Evolutionary conservation across 2,329 filamentous ascomycete species (phyloP).

Genomic region (Monilinia fructicola): DNA sequence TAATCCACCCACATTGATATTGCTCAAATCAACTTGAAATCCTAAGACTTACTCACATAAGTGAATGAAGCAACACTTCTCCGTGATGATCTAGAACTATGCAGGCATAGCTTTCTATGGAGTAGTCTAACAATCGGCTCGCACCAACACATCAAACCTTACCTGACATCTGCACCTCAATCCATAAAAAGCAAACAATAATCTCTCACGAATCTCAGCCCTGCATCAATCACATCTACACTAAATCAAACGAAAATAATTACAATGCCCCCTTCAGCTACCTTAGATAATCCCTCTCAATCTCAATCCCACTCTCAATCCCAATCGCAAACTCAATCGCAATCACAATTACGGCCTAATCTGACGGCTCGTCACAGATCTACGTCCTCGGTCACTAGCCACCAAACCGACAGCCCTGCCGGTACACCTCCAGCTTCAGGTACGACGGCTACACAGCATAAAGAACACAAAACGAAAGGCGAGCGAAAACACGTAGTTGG

Average conservation of each 20-base stretch:
- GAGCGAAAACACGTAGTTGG: slow-evolving; percentile 36
- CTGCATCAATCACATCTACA: slow-evolving; percentile 22
- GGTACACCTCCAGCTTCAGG: slow-evolving; percentile 31
- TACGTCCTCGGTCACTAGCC: slow-evolving; percentile 31
- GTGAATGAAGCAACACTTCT: slow-evolving; percentile 3
- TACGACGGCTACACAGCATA: slow-evolving; percentile 33
- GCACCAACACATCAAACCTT: slow-evolving; percentile 23
- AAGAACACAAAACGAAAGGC: slow-evolving; percentile 32
- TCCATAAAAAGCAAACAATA: slow-evolving; percentile 31
- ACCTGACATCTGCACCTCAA: slow-evolving; percentile 13
- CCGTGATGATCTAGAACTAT: slow-evolving; percentile 9
- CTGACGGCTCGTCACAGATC: slow-evolving; percentile 32
- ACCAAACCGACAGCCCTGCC: slow-evolving; percentile 22
- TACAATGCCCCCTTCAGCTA: slow-evolving; percentile 22
- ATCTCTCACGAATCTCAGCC: slow-evolving; percentile 17
- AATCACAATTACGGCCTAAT: slow-evolving; percentile 29
- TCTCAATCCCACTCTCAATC: slow-evolving; percentile 20
- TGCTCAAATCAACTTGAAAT: not conserved
- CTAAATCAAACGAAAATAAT: slow-evolving; percentile 4
- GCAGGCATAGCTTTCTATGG: slow-evolving; percentile 5
- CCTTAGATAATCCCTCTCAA: slow-evolving; percentile 19
- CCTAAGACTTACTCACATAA: not conserved
- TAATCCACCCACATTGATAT: too few species aligned
- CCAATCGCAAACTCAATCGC: slow-evolving; percentile 26
- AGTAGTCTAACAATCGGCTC: slow-evolving; percentile 20